Base-by-base conservation (phyloP, 768 basidiomycete genomes). In the Boletus coccyginus region DNA sequence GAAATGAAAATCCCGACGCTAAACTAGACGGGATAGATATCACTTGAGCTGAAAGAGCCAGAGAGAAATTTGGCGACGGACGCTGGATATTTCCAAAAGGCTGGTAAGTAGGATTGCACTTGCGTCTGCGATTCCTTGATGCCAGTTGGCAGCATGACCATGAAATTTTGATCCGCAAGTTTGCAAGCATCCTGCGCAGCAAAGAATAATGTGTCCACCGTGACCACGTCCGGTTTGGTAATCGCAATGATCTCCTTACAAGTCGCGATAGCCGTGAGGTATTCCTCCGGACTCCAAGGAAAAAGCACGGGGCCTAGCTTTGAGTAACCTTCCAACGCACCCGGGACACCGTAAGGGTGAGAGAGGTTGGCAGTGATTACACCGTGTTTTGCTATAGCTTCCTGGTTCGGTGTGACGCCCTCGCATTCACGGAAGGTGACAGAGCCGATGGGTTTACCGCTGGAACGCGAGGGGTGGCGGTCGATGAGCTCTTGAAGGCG, bases 1-100 rank as follows among this genome's bases (percentile, higher is more conserved):
- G 62, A 17, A 40, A 62, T 17, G 44, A 24, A 38, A 52, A 50
- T 19, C 56, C 61, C 5, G 61, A 62, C 24, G 52, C 36, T 3
- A 54, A 3, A 13, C 61, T 58, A 10, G 13, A 7, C 5, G 7
- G n/a, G 40, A 21, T 32, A 21, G 12, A 7, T 7, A 31, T 35
- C 21, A 21, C 21, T 12, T 8, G 16, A 11, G 3, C 11, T 13
- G 29, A 42, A 27, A 36, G 11, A 33, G 21, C 1, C 8, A 35
- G 33, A 39, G 12, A 46, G 2, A 10, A 7, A 29, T 11, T 21
- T 11, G 6, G 24, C 2, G 45, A 58, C 56, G 21, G 1, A 62
- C 56, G 1, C 9, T 9, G 44, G 50, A 43, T 57, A 62, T 40
- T 58, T 62, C 56, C 61, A 61, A 14, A 46, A 10, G 4, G 2